Conservation (phyloP, 2,329 filamentous ascomycete species). For the Exserohilum turcica region DNA sequence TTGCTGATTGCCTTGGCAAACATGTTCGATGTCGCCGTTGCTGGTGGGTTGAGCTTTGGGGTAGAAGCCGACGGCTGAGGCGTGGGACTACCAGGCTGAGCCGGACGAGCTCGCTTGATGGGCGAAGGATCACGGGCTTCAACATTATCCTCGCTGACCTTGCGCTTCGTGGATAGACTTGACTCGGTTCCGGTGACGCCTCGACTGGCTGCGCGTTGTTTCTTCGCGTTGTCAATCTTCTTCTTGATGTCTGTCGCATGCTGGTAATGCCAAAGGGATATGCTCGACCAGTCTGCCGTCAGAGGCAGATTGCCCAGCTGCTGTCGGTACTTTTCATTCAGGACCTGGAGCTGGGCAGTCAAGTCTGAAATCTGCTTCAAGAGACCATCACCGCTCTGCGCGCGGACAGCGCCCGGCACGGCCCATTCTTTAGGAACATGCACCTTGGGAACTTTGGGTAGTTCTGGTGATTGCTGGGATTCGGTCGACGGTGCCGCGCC, state of each 20-base stretch:
- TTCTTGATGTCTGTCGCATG: slow-evolving; percentile 34
- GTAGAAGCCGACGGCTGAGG: slow-evolving; percentile 24
- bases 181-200: slow-evolving; percentile 43
- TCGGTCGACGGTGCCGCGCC: not conserved
- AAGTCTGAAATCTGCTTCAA: slow-evolving; percentile 25
- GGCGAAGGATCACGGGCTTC: slow-evolving; percentile 25
- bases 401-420: slow-evolving; percentile 10
- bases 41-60: slow-evolving; percentile 22
- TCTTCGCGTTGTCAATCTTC: slow-evolving; percentile 37
- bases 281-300: slow-evolving; percentile 36
- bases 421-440: slow-evolving; percentile 36
- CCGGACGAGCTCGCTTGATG: slow-evolving; percentile 34
- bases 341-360: slow-evolving; percentile 27
- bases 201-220: slow-evolving; percentile 35
- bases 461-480: slow-evolving; percentile 13
- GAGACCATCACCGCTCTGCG: slow-evolving; percentile 17
- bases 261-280: slow-evolving; percentile 41
- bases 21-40: slow-evolving; percentile 30
- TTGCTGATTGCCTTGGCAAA: slow-evolving; percentile 32
- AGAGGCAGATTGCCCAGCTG: slow-evolving; percentile 30
- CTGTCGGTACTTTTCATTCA: slow-evolving; percentile 38
- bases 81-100: slow-evolving; percentile 25
- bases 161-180: slow-evolving; percentile 42
- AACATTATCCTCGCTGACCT: slow-evolving; percentile 23
- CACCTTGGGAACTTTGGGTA: slow-evolving; percentile 33